Conservation (phyloP, 1,284 basidiomycete species). For the Paramarasmius palmivorus region DNA sequence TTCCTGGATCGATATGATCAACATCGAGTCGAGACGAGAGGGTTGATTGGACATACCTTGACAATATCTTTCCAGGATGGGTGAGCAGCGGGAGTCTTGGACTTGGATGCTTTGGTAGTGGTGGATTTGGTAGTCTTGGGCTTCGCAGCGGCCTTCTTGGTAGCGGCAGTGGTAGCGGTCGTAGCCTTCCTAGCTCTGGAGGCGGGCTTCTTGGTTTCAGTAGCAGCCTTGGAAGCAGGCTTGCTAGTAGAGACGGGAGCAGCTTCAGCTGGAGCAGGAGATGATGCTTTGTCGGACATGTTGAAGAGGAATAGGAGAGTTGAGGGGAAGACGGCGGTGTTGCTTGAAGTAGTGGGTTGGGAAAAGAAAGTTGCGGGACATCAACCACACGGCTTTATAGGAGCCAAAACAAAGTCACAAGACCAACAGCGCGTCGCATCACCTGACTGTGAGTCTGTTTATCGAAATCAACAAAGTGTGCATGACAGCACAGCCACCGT, state of each 20-base stretch:
- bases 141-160: slow-evolving; percentile 21
- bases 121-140: slow-evolving; percentile 22
- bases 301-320: background rate
- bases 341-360: slow-evolving; percentile 22
- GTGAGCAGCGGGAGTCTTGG: slow-evolving; percentile 34
- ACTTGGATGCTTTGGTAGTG: slow-evolving; percentile 34
- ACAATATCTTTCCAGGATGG: slow-evolving; percentile 68
- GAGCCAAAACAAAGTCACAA: background rate
- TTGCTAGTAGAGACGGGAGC: slow-evolving; percentile 11
- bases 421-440: no score
- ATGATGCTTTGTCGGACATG: slow-evolving; percentile 17
- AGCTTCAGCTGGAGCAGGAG: slow-evolving; percentile 20
- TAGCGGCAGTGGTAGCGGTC: slow-evolving; percentile 27
- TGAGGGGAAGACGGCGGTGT: slow-evolving; percentile 3
- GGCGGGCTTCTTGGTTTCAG: slow-evolving; percentile 19
- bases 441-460: slow-evolving; percentile 28
- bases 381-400: slow-evolving; percentile 12
- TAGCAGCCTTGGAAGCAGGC: slow-evolving; percentile 15
- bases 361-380: slow-evolving; percentile 4
- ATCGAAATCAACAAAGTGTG: slow-evolving; percentile 23
- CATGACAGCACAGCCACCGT: slow-evolving; percentile 19
- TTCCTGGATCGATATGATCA: slow-evolving; percentile 45
- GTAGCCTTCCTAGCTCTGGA: slow-evolving; percentile 15
- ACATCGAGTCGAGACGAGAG: slow-evolving; percentile 12
- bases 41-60: slow-evolving; percentile 34